Evolutionary conservation across 78 protist genomes (phyloP).

Genomic region (Acrasis kona): DNA sequence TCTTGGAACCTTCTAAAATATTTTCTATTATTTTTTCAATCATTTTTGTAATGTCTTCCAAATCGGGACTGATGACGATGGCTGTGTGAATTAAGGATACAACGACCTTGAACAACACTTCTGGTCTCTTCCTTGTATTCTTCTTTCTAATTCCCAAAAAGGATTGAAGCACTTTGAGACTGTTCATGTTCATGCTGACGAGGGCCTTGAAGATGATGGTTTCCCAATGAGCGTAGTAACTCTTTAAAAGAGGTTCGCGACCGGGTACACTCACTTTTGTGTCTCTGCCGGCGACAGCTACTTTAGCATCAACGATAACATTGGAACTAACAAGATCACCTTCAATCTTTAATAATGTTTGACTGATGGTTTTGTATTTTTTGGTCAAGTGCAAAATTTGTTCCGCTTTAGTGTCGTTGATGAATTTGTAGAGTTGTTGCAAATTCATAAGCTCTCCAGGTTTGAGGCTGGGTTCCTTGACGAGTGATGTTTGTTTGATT

Average conservation of each 20-base stretch:
- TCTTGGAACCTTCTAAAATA: conserved; percentile 31
- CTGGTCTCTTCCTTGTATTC: neutral
- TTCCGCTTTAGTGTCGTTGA: neutral
- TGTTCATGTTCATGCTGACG: neutral
- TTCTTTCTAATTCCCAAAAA: neutral
- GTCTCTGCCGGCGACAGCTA: too few species aligned
- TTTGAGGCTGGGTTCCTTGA: neutral
- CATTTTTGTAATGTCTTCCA: conserved; percentile 34
- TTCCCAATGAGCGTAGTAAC: conserved; percentile 72
- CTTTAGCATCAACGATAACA: too few species aligned
- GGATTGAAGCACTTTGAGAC: neutral
- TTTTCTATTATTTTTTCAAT: neutral
- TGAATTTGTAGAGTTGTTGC: conserved; percentile 15
- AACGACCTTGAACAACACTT: conserved; percentile 43
- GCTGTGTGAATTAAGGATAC: conserved; percentile 37
- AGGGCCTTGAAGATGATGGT: conserved; percentile 30
- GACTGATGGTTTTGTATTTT: conserved; percentile 37
- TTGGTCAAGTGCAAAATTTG: conserved; percentile 2
- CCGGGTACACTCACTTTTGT: too few species aligned
- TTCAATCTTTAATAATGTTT: conserved; percentile 53
- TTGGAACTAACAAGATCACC: conserved; percentile 15
- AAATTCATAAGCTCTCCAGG: conserved; percentile 18
- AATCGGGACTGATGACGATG: conserved; percentile 32
- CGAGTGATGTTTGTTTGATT: conserved; percentile 16
- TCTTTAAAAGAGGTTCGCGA: conserved; percentile 5